Evolutionary conservation across 1,284 basidiomycete genomes (phyloP).

Genomic region (Neonothopanus nambi): DNA sequence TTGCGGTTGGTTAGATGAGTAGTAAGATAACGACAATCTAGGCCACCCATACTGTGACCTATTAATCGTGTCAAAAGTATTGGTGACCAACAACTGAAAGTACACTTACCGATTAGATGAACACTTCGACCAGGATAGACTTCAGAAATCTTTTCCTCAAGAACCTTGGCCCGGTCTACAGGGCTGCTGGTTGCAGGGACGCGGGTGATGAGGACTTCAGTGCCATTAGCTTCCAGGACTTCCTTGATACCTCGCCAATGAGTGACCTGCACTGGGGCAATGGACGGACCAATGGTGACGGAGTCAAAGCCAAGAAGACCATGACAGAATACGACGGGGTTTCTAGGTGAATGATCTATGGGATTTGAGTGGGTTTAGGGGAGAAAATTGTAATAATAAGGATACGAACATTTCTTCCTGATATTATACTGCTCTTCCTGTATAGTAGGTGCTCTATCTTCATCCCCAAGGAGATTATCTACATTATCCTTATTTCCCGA

Average conservation of each 20-base stretch:
- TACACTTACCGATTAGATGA: slow-evolving; percentile 75
- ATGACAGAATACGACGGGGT: slow-evolving; percentile 92
- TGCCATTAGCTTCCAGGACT: slow-evolving; percentile 83
- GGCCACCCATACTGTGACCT: slow-evolving; percentile 94
- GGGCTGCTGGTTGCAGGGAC: slow-evolving; percentile 91
- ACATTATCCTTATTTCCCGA: slow-evolving; percentile 50
- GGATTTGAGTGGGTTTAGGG: slow-evolving; percentile 5
- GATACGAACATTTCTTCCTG: slow-evolving; percentile 67
- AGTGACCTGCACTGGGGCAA: slow-evolving; percentile 81
- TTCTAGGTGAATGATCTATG: slow-evolving; percentile 14
- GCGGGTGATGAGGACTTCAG: slow-evolving; percentile 89
- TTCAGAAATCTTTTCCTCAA: slow-evolving; percentile 79
- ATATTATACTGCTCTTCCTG: slow-evolving; percentile 56
- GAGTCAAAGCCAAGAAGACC: slow-evolving; percentile 89
- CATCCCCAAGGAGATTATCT: slow-evolving; percentile 52
- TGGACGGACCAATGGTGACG: slow-evolving; percentile 67
- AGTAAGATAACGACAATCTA: slow-evolving; percentile 89
- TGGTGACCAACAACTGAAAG: background rate
- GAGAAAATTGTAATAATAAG: slow-evolving; percentile 4
- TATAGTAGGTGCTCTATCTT: slow-evolving; percentile 55
- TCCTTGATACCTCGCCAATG: slow-evolving; percentile 97
- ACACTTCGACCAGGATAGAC: slow-evolving; percentile 80
- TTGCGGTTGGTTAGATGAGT: slow-evolving; percentile 67
- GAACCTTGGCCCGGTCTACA: slow-evolving; percentile 82
- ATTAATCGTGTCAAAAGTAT: slow-evolving; percentile 2